phyloP scores from a whole-genome alignment of 805 yeast genomes.

The Wickerhamomyces chambardii region DNA sequence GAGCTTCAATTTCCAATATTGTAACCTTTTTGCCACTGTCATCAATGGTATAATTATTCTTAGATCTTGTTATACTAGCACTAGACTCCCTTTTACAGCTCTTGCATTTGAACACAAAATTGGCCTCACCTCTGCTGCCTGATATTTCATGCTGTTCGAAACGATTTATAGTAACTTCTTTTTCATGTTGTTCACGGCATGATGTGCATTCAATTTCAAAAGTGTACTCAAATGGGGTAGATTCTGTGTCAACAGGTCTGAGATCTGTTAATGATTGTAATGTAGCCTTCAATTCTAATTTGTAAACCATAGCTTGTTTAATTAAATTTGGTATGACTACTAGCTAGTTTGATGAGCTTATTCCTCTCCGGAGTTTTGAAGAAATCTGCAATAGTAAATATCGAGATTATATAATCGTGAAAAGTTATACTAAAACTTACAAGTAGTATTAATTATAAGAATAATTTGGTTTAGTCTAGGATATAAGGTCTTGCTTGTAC shows the following conservation, averaged over 20 bases:
- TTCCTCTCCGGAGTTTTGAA: too few relatives aligned
- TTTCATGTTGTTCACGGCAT: slow-evolving; percentile 73
- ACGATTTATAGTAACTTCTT: slow-evolving; percentile 58
- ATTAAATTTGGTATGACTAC: not conserved
- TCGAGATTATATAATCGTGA: too few relatives aligned
- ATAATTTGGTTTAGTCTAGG: too few relatives aligned
- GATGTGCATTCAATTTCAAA: slow-evolving; percentile 68
- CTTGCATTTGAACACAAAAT: slow-evolving; percentile 70
- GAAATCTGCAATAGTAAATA: too few relatives aligned
- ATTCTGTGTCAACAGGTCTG: slow-evolving; percentile 49
- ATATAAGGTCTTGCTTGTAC: too few relatives aligned
- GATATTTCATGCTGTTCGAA: slow-evolving; percentile 55
- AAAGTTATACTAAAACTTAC: too few relatives aligned
- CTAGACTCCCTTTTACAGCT: slow-evolving; percentile 35
- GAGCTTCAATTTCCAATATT: slow-evolving; percentile 66
- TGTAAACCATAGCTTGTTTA: slow-evolving; percentile 14
- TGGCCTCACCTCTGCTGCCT: slow-evolving; percentile 78
- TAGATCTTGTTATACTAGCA: slow-evolving; percentile 15
- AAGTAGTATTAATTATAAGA: too few relatives aligned
- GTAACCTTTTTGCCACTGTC: slow-evolving; percentile 32
- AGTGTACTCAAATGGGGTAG: slow-evolving; percentile 62
- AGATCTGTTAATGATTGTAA: slow-evolving; percentile 30
- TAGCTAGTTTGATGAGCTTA: too few relatives aligned
- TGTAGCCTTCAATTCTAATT: slow-evolving; percentile 24
- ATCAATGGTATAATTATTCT: slow-evolving; percentile 22